These are phyloP conservation scores for Stephanodiscus minutulus DNA, from an alignment of 108 stramenopile species.

Conservation along the genomic window DNA sequence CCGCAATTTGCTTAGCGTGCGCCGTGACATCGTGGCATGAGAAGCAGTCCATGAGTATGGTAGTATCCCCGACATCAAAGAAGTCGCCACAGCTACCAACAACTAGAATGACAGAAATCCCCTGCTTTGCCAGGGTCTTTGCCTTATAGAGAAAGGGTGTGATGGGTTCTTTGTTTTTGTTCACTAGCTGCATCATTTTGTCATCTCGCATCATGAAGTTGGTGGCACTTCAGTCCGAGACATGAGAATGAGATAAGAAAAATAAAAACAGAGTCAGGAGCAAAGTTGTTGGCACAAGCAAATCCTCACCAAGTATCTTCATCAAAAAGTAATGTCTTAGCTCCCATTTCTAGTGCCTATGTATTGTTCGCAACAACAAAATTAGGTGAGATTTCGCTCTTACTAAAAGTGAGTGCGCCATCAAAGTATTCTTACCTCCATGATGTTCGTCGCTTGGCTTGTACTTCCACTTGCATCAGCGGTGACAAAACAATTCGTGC, in stretches of 20 bases:
- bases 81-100: constrained; percentile 95
- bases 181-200: constrained; percentile 93
- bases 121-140: constrained; percentile 73
- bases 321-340: constrained; percentile 90
- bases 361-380: background rate
- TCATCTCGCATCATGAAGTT: constrained; percentile 96
- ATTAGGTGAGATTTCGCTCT: background rate
- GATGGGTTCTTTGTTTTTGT: constrained; percentile 93
- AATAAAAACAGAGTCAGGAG: constrained; percentile 20
- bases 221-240: constrained; percentile 44
- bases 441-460: constrained; percentile 92
- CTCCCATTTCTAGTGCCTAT: constrained; percentile 83
- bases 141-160: constrained; percentile 92
- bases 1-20: constrained; percentile 83
- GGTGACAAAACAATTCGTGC: constrained; percentile 80
- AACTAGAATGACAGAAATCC: constrained; percentile 88
- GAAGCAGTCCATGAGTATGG: constrained; percentile 92
- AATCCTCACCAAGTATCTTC: constrained; percentile 87
- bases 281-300: background rate
- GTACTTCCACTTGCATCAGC: constrained; percentile 93
- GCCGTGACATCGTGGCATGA: constrained; percentile 79
- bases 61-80: constrained; percentile 92
- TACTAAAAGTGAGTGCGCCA: background rate
- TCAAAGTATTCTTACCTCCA: constrained; percentile 69
- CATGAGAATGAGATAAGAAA: background rate